Evolutionary conservation across 2,329 filamentous ascomycete species (phyloP), one percentile per base, ranked within the genome.

Genomic region (Seiridium unicorne): DNA sequence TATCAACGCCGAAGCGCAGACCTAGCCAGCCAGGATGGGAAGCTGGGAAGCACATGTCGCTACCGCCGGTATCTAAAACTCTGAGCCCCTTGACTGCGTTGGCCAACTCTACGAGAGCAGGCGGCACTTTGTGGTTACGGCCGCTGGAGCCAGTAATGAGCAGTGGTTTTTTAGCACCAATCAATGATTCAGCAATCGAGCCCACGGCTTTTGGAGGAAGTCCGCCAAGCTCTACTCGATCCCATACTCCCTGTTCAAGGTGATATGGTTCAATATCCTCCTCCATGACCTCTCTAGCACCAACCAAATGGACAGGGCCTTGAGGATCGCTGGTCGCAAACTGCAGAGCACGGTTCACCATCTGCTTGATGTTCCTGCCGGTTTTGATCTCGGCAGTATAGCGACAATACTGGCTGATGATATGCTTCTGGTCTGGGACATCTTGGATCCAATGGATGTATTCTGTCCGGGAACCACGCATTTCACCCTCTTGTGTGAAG

Each of bases 371-470:
- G 69, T 96, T 96, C 70, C 85, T 85, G 13, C 91, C 92, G 2
- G 89, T 89, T 77, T 93, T 93, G 73, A 96, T 88, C 77, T 96
- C 93, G 3, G 83, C 91, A 0, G 88, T 78, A 69, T 95, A 96
- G 8, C 92, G 84, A 72, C 93, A 96, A 74, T 96, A 96, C 76
- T 96, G 92, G 0, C 85, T 80, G 3, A 96, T 79, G 61, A 96
- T 93, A 68, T 87, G 84, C 72, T 89, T 91, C 73, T 94, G 91
- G 68, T 94, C 90, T 0, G 89, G 90, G 3, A 93, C 89, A 73
- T 94, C 90, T 69, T 94, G 91, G 38, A 93, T 89, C 90, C 91
- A 94, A 72, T 94, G 91, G 66, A 93, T 93, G 72, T 91, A 93
- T 74, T 94, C 91, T 1, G 90, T 93, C 58, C 91, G 81, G n/a